Base-by-base conservation (phyloP, 2,329 filamentous ascomycete genomes). In the Penicillium sp. region DNA sequence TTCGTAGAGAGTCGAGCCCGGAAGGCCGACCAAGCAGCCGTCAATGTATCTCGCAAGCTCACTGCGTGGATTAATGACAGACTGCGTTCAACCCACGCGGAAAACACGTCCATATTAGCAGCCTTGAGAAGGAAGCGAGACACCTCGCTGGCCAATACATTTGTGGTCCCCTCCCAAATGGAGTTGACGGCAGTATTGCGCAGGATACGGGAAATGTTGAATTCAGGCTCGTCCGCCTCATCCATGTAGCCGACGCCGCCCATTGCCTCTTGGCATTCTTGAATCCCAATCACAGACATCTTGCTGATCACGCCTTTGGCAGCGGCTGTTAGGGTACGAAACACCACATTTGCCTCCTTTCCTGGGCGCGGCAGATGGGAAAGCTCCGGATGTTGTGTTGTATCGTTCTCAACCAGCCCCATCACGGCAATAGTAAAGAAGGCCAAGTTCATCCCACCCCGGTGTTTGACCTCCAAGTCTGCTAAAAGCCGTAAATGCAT, bases 101-200 rank as follows among this genome's bases (percentile, higher is more conserved):
- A 62, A 33, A 71, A 62, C 0, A 60, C 41, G 7, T 36, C 39
- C 18, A 56, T 38, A 36, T 59, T 55, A n/a, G 53, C 56, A 2
- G 43, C 32, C 13, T 54, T 57, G 2, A 57, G 23, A 4, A 60
- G 38, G 25, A 58, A 54, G 0, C 73, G 60, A 18, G 75, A 62
- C 4, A 74, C 60, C 47, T 78, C 74, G 26, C 71, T 71, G 4
- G 79, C 78, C 39, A 88, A 70, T 4, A 88, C 81, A 53, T 86
- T 83, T 0, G 83, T 86, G 0, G 84, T 87, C 1, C 84, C 82
- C 60, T 86, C 83, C 81, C 82, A 86, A 33, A 87, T 83, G 2
- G 63, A 62, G 33, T 70, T 65, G 1, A 75, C 72, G 6, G 71
- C 65, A 2, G 75, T 78, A 51, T 87, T 84, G 6, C 85, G 75